Evolutionary conservation across 257 asterid genomes (phyloP).

Genomic region (Scutellaria barbata): DNA sequence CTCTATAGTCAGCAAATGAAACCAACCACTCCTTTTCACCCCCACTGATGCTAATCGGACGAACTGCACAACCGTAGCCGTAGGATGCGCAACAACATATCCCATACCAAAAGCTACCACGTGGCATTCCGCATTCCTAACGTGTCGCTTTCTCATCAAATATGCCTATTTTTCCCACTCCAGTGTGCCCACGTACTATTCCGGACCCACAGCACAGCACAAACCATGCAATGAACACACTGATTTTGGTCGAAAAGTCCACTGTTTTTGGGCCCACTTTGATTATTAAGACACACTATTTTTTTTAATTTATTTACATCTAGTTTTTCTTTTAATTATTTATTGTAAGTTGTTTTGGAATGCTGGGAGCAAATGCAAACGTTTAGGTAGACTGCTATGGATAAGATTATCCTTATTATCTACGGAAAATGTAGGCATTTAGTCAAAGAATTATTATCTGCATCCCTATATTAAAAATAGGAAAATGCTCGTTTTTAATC

Average conservation of each 20-base stretch:
- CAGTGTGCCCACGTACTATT: slow-evolving; percentile 8
- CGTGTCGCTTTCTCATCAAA: background rate
- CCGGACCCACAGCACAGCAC: background rate
- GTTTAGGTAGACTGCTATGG: background rate
- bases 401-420: no score
- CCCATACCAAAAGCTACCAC: background rate
- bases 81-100: no score
- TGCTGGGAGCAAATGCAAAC: background rate
- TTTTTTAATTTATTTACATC: no score
- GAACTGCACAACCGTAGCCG: no score
- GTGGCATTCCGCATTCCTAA: slow-evolving; percentile 5
- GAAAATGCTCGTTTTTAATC: no score
- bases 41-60: no score
- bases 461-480: no score
- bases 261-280: background rate
- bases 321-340: no score
- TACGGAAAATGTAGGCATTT: no score
- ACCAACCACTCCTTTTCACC: no score
- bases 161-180: background rate
- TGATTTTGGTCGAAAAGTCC: background rate
- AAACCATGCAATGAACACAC: background rate
- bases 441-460: no score
- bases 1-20: no score
- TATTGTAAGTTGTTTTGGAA: background rate
- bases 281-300: background rate